phyloP scores from a whole-genome alignment of 2,329 filamentous ascomycete genomes.

The Grosmannia serpens region DNA sequence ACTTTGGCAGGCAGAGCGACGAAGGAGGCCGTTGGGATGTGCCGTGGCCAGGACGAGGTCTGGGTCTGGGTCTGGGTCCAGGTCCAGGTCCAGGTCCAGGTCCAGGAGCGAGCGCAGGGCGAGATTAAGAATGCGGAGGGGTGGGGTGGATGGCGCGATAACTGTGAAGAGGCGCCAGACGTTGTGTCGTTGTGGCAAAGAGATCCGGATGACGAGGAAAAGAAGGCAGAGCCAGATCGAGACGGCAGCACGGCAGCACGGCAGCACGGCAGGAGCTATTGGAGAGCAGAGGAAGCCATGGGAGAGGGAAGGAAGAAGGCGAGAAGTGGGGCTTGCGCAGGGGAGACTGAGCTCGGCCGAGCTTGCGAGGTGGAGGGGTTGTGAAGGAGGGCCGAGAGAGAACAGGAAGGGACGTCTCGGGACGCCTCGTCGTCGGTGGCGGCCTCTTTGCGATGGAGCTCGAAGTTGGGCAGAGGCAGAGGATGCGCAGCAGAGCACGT shows the following conservation, averaged over 20 bases:
- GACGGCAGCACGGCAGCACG: not conserved
- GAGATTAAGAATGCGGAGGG: not conserved
- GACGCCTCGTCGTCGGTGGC: not conserved
- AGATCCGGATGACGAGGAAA: not conserved
- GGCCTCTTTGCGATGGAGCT: not conserved
- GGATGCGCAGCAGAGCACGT: not conserved
- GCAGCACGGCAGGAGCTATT: not conserved
- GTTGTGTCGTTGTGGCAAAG: not conserved
- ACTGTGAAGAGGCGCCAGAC: not conserved
- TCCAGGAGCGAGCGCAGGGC: not conserved
- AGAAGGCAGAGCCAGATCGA: not conserved
- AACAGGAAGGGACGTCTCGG: not conserved
- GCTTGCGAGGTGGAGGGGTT: not conserved
- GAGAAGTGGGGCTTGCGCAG: not conserved
- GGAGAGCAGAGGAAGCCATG: not conserved
- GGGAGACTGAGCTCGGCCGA: not conserved
- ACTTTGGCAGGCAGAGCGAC: not conserved
- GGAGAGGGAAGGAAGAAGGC: not conserved
- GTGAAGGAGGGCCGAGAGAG: not conserved
- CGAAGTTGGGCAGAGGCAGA: too few species aligned
- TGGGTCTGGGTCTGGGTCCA: too few species aligned
- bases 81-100: too few species aligned
- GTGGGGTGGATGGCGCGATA: not conserved
- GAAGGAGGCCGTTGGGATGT: not conserved
- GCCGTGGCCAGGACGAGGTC: not conserved